Evolutionary conservation across 768 basidiomycete genomes (phyloP), one percentile per base, ranked within the genome.

Genomic region (Agaricus sinodeliciosus): DNA sequence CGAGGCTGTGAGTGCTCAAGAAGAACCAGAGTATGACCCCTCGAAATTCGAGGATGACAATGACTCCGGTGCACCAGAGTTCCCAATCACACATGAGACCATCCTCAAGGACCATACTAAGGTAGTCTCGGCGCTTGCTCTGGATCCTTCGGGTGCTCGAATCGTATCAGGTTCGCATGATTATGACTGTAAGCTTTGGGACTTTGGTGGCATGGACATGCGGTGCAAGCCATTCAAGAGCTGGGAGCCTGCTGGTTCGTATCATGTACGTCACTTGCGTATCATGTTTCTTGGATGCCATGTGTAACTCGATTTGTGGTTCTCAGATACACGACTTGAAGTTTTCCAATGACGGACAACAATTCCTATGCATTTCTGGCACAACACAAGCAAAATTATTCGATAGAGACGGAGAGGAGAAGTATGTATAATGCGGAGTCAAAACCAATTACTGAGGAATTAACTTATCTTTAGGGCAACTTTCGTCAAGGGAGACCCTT

Each of bases 181-280:
- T 67, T 98, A 98, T 64, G 96, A 99, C 68, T 85, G 88, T 69
- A 98, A 98, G 71, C 69, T 99, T 49, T 99, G 95, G 94, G 96
- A 99, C 69, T 98, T 98, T 69, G 95, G 95, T 60, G 96, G 96
- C 13, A 99, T 99, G 96, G 88, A 90, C 63, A 73, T 77, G 57
- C 73, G 83, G 58, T 84, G 86, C 68, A 91, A 91, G 68, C 94
- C 96, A 13, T 98, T 99, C 80, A 90, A 94, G 72, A 90, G 82
- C 59, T 98, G 90, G 84, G 96, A 99, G 65, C 90, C 94, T 56
- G 85, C 89, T 55, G 93, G 90, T 57, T 90, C 85, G 61, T 96
- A 96, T 69, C 85, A 94, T 70, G 93, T 94, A 58, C 52, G 78
- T 70, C 68, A 18, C 22, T 45, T 45, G 13, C 11, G n/a, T 43